These are phyloP conservation scores for Cercis canadensis DNA, from an alignment of 306 rosid species.

Conservation along the genomic window DNA sequence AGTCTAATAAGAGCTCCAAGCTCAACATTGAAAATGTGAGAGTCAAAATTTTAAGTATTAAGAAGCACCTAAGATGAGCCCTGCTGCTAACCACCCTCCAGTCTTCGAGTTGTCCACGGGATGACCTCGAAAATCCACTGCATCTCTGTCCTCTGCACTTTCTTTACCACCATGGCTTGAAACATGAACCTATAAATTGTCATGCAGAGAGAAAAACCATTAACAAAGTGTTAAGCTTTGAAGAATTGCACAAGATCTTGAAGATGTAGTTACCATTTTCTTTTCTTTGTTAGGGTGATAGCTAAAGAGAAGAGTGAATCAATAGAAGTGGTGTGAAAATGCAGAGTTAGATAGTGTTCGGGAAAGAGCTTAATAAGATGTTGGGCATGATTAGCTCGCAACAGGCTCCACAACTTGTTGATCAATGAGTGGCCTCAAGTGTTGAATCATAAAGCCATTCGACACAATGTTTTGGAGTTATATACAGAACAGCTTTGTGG, in stretches of 20 bases:
- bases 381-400: constrained; percentile 7
- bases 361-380: constrained; percentile 28
- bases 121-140: constrained; percentile 69
- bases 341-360: constrained; percentile 34
- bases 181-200: constrained; percentile 62
- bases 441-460: too few relatives aligned
- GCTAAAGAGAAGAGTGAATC: background rate
- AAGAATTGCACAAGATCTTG: background rate
- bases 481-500: constrained; percentile 40
- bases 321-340: constrained; percentile 11
- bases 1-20: constrained; percentile 1
- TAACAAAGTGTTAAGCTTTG: constrained; percentile 25
- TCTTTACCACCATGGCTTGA: constrained; percentile 49
- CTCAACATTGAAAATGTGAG: constrained; percentile 1
- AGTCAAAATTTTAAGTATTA: constrained; percentile 9
- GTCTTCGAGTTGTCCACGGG: constrained; percentile 71
- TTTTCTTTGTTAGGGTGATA: constrained; percentile 13
- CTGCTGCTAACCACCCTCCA: constrained; percentile 94
- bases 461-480: constrained; percentile 40
- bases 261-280: constrained; percentile 63
- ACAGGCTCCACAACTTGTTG: constrained; percentile 48
- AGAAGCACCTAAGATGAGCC: constrained; percentile 80
- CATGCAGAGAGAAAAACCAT: constrained; percentile 5
- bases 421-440: constrained; percentile 28
- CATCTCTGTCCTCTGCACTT: constrained; percentile 47